Evolutionary conservation across 345 rosid species (phyloP).

Genomic region (Eucalyptus sp.): DNA sequence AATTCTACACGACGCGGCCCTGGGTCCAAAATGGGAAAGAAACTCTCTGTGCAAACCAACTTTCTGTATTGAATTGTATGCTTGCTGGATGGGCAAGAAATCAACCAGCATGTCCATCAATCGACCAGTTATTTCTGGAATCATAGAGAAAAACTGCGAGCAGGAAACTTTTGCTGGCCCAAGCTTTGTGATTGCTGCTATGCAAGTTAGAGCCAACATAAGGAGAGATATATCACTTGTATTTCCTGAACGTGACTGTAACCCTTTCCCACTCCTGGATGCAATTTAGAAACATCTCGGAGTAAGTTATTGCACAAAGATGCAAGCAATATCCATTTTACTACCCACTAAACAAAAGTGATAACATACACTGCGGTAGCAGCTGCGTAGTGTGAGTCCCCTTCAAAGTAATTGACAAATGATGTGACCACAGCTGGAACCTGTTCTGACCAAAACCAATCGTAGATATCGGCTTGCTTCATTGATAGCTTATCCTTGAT

Average conservation of each 20-base stretch:
- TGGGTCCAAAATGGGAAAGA: slow-evolving; percentile 91
- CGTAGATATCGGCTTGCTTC: slow-evolving; percentile 64
- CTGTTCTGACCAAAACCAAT: slow-evolving; percentile 81
- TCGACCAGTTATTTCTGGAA: slow-evolving; percentile 69
- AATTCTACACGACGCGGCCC: slow-evolving; percentile 70
- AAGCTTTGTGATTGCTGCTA: slow-evolving; percentile 79
- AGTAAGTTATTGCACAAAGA: background rate
- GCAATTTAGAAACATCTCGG: background rate
- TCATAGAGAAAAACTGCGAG: slow-evolving; percentile 51
- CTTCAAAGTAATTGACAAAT: slow-evolving; percentile 58
- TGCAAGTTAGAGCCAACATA: slow-evolving; percentile 66
- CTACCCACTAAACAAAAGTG: background rate
- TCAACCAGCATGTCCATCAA: slow-evolving; percentile 86
- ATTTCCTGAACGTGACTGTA: slow-evolving; percentile 28
- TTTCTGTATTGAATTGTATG: slow-evolving; percentile 54
- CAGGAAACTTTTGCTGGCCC: slow-evolving; percentile 82
- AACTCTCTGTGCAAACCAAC: slow-evolving; percentile 79
- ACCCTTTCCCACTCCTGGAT: slow-evolving; percentile 42
- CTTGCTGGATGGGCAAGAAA: slow-evolving; percentile 56
- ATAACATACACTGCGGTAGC: slow-evolving; percentile 46
- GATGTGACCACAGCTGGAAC: slow-evolving; percentile 49
- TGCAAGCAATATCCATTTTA: background rate
- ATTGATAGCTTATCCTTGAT: slow-evolving; percentile 74
- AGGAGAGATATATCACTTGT: slow-evolving; percentile 66
- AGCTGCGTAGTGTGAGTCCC: slow-evolving; percentile 44